Evolutionary conservation across 257 asterid genomes (phyloP), one percentile per base, ranked within the genome.

Genomic region (Eustoma russellianum): DNA sequence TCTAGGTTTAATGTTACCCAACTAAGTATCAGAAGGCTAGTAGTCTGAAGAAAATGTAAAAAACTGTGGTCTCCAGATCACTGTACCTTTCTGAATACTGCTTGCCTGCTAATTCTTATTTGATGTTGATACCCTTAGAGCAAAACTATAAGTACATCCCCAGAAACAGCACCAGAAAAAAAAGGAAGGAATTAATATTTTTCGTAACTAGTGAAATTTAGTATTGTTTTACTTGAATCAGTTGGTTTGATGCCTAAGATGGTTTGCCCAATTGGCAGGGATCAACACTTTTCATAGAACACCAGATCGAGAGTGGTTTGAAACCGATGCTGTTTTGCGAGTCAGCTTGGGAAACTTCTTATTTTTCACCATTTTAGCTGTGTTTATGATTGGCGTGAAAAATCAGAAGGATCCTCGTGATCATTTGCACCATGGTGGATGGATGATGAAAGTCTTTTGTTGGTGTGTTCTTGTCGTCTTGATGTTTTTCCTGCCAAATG

Each of bases 331-430:
- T 14, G 97, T 86, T 58, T 72, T 89, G 61, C 81, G 97, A 47
- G 97, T 89, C 70, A 89, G 97, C 82, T 78, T 89, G 72, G 97
- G 97, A 34, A 89, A 89, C 81, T 89, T 86, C 76, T 71, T 86
- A 15, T 89, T 89, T 63, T 89, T 89, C 82, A 86, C 97, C 2
- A 72, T 81, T 58, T 73, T 89, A 55, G 85, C 97, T 50, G 53
- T 78, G 61, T 66, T 89, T 52, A 89, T 89, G 97, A 70, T 81
- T 59, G 97, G 97, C 52, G 82, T 89, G 35, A 89, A 83, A 75
- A 83, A 64, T 70, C 97, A 86, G 75, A 86, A 71, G 76, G 97
- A 89, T 64, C 97, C 95, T 33, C 97, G 97, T 52, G 95, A 86
- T 63, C 57, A 59, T 57, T 9, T 89, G 78, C 97, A 89, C 79